These are phyloP conservation scores for Wallacemonas sp. DNA, from an alignment of 208 protist genomes.

Conservation along the genomic window DNA sequence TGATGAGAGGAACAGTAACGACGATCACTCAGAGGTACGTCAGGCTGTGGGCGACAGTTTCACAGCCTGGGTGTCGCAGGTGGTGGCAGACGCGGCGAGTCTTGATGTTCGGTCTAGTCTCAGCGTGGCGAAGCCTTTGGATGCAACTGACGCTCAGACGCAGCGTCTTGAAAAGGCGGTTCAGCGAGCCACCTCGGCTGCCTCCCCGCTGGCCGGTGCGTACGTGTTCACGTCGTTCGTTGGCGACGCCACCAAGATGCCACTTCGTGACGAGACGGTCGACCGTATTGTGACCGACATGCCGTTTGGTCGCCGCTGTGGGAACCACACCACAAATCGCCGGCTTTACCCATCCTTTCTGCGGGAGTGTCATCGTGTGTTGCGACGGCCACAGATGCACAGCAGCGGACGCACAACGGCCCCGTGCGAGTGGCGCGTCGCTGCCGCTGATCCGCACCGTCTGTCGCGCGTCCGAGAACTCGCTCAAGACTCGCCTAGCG, in stretches of 20 bases:
- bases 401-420: neutral
- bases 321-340: constrained; percentile 45
- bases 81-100: neutral
- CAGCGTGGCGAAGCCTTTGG: neutral
- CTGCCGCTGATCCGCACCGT: neutral
- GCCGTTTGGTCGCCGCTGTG: constrained; percentile 68
- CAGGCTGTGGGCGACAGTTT: neutral
- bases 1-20: neutral
- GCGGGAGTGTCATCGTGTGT: constrained; percentile 45
- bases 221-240: constrained; percentile 20
- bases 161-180: neutral
- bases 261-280: constrained; percentile 32
- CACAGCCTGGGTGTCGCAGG: neutral
- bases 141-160: neutral
- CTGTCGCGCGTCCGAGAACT: constrained; percentile 5
- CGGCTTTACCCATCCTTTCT: constrained; percentile 51
- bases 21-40: neutral
- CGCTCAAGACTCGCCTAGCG: too few species aligned
- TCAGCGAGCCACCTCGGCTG: neutral
- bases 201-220: neutral
- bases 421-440: neutral
- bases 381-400: constrained; percentile 2
- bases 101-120: neutral
- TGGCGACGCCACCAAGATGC: constrained; percentile 39
- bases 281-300: constrained; percentile 68